Base-by-base conservation (phyloP, 2,329 filamentous ascomycete genomes). In the Penicillium frequentans region DNA sequence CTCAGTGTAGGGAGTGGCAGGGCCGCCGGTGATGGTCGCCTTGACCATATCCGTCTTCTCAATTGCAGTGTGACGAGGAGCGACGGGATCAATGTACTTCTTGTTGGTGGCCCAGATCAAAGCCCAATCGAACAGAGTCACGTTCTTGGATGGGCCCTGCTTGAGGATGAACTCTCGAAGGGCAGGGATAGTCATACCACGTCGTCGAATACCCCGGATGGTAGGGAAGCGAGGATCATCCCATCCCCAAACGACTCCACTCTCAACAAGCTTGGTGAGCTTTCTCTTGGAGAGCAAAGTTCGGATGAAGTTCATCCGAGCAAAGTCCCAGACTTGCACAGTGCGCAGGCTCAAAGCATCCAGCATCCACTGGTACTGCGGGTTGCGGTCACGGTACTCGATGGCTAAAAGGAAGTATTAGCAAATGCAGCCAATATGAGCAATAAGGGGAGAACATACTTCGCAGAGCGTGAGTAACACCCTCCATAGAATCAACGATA, bases 81-180 rank as follows among this genome's bases (percentile, higher is more conserved):
- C 87, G 46, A 91, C 78, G 1, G 90, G 89, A 72, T 93, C 90
- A 60, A 93, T 91, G 68, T 89, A 85, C 77, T 91, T 90, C 79
- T 91, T 93, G 81, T 93, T 93, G 49, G 76, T 75, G 27, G 77
- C 76, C 79, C 79, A 81, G 64, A 81, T 76, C 14, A 76, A 68
- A 51, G 76, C 76, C 79, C 79, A 81, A 62, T 81, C 79, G 59
- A 81, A 76, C 63, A 79, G 78, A 52, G 77, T 75, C 24, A 81
- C 75, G 60, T 79, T 79, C 60, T 77, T 76, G 51, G 76, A 79
- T 16, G 79, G 79, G 5, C 79, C 79, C 66, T 81, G 79, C 64
- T 77, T 80, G 35, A 81, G 68, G 60, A 81, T 80, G 63, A 81
- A 81, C 60, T 81, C 79, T n/a, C 78, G 70, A 5, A 80, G 69